Conservation (phyloP, 768 basidiomycete species). For the Ephemerocybe angulata region DNA sequence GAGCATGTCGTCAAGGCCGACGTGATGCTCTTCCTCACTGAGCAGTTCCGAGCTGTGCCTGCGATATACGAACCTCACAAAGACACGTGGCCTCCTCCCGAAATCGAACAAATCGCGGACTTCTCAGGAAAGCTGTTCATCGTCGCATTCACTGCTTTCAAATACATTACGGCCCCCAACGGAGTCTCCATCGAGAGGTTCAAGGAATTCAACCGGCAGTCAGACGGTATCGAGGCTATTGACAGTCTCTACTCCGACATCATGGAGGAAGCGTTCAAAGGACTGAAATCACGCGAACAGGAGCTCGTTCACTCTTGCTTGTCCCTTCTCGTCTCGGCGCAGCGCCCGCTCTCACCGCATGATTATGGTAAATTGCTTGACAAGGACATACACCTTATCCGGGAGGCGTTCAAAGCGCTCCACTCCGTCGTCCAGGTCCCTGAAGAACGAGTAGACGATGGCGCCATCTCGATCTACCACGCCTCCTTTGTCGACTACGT, state of each 20-base stretch:
- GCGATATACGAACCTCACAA: not conserved
- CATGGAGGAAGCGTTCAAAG: not conserved
- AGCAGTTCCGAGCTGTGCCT: too few relatives aligned
- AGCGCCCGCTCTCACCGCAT: too few relatives aligned
- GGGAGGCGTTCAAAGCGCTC: not conserved
- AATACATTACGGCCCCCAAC: too few relatives aligned
- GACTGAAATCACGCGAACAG: not conserved
- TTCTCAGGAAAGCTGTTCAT: not conserved
- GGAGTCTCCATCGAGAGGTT: too few relatives aligned
- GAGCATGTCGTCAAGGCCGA: constrained; percentile 1
- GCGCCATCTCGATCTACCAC: too few relatives aligned
- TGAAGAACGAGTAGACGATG: not conserved
- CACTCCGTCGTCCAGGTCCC: not conserved
- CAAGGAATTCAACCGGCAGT: too few relatives aligned
- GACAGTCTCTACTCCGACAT: not conserved
- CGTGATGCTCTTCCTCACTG: not conserved
- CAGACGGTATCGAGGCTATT: too few relatives aligned
- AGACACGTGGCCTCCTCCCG: not conserved
- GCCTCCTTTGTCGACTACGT: too few relatives aligned
- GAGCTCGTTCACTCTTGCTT: too few relatives aligned
- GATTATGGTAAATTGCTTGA: too few relatives aligned
- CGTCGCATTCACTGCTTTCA: too few relatives aligned
- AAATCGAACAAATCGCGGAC: not conserved
- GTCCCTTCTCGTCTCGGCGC: too few relatives aligned
- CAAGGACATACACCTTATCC: not conserved